Evolutionary conservation across 805 yeast genomes (phyloP).

Genomic region (Yarrowia sp.): DNA sequence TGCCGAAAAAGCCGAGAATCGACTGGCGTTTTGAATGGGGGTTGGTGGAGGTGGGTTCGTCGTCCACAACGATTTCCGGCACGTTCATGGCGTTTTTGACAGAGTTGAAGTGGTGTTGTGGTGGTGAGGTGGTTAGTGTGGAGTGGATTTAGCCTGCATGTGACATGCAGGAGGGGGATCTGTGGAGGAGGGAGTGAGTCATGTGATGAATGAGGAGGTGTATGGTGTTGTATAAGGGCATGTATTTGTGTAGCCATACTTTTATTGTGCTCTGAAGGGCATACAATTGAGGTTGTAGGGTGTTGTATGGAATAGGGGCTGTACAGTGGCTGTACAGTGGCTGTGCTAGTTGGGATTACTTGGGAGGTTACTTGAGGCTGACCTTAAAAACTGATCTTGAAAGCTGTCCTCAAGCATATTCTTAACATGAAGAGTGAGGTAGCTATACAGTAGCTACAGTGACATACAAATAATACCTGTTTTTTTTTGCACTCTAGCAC

Average conservation of each 20-base stretch:
- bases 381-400: not conserved
- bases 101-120: not conserved
- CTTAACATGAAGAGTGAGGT: too few species aligned
- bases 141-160: not conserved
- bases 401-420: too few species aligned
- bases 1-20: not conserved
- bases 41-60: not conserved
- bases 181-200: not conserved
- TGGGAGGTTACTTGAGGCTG: too few species aligned
- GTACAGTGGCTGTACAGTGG: not conserved
- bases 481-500: too few species aligned
- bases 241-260: too few species aligned
- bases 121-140: not conserved
- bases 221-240: too few species aligned
- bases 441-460: too few species aligned
- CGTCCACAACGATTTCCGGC: slow-evolving; percentile 5
- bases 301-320: not conserved
- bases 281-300: too few species aligned
- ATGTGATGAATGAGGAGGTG: too few species aligned
- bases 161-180: slow-evolving; percentile 10
- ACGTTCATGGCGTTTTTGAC: not conserved
- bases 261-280: too few species aligned
- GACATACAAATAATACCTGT: too few species aligned
- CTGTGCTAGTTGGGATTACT: too few species aligned
- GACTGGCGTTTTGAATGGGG: slow-evolving; percentile 1